These are phyloP conservation scores for Nannochloropsis salina DNA, from an alignment of 108 stramenopile genomes.

Conservation along the genomic window DNA sequence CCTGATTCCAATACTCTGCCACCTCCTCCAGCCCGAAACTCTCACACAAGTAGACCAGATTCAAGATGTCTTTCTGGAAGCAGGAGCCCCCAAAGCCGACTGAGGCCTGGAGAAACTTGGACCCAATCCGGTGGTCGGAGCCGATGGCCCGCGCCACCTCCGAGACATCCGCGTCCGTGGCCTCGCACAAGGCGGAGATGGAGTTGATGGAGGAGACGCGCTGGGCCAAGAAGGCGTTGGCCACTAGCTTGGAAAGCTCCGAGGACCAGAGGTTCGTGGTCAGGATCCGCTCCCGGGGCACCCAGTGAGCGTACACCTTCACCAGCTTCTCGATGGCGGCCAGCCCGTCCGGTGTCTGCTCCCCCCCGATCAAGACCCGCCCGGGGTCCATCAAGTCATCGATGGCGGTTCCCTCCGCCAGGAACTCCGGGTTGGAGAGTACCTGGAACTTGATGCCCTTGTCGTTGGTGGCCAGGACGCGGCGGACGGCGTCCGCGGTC, in stretches of 20 bases:
- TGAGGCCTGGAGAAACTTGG: constrained; percentile 88
- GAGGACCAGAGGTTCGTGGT: constrained; percentile 98
- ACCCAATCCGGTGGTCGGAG: constrained; percentile 94
- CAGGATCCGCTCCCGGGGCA: constrained; percentile 83
- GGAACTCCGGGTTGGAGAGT: constrained; percentile 94
- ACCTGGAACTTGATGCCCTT: constrained; percentile 90
- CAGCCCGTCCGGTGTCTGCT: constrained; percentile 79
- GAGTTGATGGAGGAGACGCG: constrained; percentile 98
- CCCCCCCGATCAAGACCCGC: constrained; percentile 96
- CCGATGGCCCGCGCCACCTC: constrained; percentile 90
- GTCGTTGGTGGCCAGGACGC: constrained; percentile 85
- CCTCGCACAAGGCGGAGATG: constrained; percentile 98
- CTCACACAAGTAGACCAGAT: constrained; percentile 98
- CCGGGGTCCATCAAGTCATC: constrained; percentile 82
- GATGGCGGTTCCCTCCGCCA: constrained; percentile 99
- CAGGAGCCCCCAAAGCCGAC: constrained; percentile 97
- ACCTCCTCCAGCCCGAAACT: constrained; percentile 90
- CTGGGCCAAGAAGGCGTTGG: constrained; percentile 99
- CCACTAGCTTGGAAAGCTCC: constrained; percentile 96
- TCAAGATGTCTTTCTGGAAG: constrained; percentile 99
- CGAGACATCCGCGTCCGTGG: constrained; percentile 89
- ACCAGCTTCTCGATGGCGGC: constrained; percentile 54
- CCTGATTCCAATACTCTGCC: constrained; percentile 92
- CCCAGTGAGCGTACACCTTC: constrained; percentile 72
- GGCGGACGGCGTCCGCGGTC: constrained; percentile 88